Evolutionary conservation across 345 rosid genomes (phyloP).

Genomic region (rapeseed (Brassica napus)): DNA sequence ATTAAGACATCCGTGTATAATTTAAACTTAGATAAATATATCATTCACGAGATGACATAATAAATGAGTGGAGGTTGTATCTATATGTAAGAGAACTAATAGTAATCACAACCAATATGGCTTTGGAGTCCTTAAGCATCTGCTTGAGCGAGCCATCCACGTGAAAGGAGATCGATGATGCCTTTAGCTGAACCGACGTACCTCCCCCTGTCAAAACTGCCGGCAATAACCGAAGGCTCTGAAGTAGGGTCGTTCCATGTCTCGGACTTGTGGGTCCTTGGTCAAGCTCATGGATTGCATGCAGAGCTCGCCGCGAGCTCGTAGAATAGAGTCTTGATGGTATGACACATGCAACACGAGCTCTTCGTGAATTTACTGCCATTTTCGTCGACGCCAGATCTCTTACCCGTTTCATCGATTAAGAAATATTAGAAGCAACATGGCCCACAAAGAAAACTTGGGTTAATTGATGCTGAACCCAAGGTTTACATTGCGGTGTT

Average conservation of each 20-base stretch:
- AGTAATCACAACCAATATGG: not conserved
- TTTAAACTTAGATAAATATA: not conserved
- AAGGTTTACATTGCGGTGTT: not conserved
- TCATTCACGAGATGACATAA: not conserved
- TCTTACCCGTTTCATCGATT: slow-evolving; percentile 61
- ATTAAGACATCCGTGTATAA: not conserved
- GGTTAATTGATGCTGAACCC: not conserved
- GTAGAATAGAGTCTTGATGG: slow-evolving; percentile 81
- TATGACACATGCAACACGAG: slow-evolving; percentile 87
- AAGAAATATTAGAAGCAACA: not conserved
- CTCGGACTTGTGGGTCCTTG: slow-evolving; percentile 63
- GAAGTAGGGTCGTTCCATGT: slow-evolving; percentile 67
- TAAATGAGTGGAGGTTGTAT: not conserved
- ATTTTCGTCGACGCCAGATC: slow-evolving; percentile 78
- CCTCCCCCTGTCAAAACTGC: slow-evolving; percentile 89
- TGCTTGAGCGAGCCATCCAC: slow-evolving; percentile 69
- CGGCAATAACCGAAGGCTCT: slow-evolving; percentile 57
- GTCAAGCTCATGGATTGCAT: slow-evolving; percentile 78
- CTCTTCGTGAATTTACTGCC: slow-evolving; percentile 88
- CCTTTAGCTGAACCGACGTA: slow-evolving; percentile 79
- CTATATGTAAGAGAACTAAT: not conserved
- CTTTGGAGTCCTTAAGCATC: not conserved
- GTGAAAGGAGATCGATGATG: slow-evolving; percentile 66
- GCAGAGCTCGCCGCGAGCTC: slow-evolving; percentile 88
- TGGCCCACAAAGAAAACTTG: not conserved